Evolutionary conservation across 2,329 filamentous ascomycete species (phyloP).

Genomic region (Chaetomiaceae sp.): DNA sequence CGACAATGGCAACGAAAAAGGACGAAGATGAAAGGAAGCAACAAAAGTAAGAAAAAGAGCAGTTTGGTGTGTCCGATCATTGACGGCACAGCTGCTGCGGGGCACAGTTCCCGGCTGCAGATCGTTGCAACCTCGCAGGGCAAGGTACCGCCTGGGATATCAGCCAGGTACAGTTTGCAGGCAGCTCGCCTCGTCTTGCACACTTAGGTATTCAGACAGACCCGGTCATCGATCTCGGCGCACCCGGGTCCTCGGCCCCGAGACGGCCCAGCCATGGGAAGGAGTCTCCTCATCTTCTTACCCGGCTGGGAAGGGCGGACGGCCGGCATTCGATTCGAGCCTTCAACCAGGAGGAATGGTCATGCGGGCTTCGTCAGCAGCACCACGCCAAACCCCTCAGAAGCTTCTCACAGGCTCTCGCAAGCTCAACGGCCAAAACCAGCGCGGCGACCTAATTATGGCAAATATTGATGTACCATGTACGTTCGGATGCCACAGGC

Average conservation of each 20-base stretch:
- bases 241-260: constrained; percentile 10
- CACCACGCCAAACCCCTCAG: neutral
- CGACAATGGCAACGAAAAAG: neutral
- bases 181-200: neutral
- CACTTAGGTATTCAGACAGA: too few species aligned
- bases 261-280: neutral
- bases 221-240: neutral
- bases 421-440: constrained; percentile 3
- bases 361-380: constrained; percentile 3
- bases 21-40: neutral
- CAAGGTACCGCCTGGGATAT: constrained; percentile 11
- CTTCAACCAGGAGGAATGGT: neutral
- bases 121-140: constrained; percentile 17
- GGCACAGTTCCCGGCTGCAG: constrained; percentile 19
- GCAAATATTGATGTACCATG: constrained; percentile 32
- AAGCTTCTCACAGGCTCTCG: neutral
- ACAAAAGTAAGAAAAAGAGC: neutral
- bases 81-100: constrained; percentile 17
- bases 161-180: constrained; percentile 1
- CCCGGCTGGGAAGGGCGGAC: neutral
- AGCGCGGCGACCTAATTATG: constrained; percentile 35
- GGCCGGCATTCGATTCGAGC: neutral
- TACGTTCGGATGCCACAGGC: constrained; percentile 19
- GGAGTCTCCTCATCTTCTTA: neutral
- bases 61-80: neutral